These are phyloP conservation scores for Penicillium decumbens DNA, from an alignment of 2,329 filamentous ascomycete species.

Conservation along the genomic window DNA sequence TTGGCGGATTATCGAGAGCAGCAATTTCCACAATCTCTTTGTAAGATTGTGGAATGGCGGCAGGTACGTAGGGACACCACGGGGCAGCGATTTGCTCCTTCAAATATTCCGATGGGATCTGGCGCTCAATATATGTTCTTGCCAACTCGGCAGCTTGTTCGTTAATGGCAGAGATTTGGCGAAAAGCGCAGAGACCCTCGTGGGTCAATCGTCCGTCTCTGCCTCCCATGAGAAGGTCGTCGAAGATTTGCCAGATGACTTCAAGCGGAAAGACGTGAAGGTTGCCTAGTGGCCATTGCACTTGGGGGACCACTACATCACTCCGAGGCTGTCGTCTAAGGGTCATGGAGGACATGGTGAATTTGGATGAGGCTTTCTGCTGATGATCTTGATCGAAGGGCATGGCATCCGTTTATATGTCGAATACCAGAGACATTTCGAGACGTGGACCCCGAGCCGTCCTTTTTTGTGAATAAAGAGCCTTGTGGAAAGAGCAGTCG, in stretches of 20 bases:
- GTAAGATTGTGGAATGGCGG: not conserved
- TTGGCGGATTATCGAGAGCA: not conserved
- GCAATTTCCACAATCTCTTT: not conserved
- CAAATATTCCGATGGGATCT: not conserved
- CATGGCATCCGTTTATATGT: not conserved
- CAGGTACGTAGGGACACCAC: not conserved
- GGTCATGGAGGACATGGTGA: not conserved
- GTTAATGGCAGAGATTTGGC: not conserved
- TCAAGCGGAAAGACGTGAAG: slow-evolving; percentile 8
- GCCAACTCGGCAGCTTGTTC: not conserved
- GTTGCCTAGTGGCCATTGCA: slow-evolving; percentile 1
- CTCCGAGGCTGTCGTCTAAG: not conserved
- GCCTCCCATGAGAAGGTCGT: not conserved
- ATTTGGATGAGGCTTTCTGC: not conserved
- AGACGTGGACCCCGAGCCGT: not conserved
- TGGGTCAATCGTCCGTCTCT: slow-evolving; percentile 4
- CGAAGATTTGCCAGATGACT: slow-evolving; percentile 8
- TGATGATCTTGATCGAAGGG: not conserved
- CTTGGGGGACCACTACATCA: not conserved
- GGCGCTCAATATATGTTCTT: not conserved
- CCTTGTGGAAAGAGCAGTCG: not conserved
- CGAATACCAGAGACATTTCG: not conserved
- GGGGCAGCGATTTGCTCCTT: not conserved
- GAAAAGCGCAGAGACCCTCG: slow-evolving; percentile 3
- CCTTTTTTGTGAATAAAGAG: not conserved